Base-by-base conservation (phyloP, 768 basidiomycete genomes). In the Amanita rubescens region DNA sequence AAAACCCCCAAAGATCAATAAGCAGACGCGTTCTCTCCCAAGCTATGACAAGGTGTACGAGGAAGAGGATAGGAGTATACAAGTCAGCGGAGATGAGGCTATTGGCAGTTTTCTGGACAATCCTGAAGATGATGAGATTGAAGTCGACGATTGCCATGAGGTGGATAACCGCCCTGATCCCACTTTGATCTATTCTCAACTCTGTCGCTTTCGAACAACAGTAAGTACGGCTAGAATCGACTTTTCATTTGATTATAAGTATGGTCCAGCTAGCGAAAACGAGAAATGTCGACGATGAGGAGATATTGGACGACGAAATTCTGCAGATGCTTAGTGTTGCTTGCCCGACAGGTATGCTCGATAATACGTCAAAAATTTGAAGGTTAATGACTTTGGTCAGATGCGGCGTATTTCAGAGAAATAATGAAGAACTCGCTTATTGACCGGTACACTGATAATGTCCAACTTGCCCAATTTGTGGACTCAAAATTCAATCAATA, bases 321-420 rank as follows among this genome's bases (percentile, higher is more conserved):
- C 51, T 79, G 37, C 60, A 72, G 58, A 59, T 60, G 20, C 54
- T 79, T 6, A 75, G 75, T 53, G 57, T 60, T 5, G 66, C 64
- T 10, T 67, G 71, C 49, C 78, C 78, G 1, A 58, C 62, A 60
- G 79, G 79, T 75, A 51, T 41, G 56, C 43, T 9, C 8, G n/a
- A 20, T n/a, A n/a, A 5, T 41, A 11, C 14, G 22, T 47, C 22
- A 6, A 22, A 20, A 41, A 1, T 53, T 46, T 35, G 7, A 30
- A 24, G n/a, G n/a, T 33, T 25, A 15, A 34, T 50, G 51, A 48
- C 50, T 11, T 38, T 33, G 15, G 22, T 15, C 45, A 71, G 75
- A 76, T 57, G 72, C 69, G 47, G 56, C 65, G 17, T 56, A 67
- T 8, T 74, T 76, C 58, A 67, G 64, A 38, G 53, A 61, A 17